phyloP scores from a whole-genome alignment of 352 stramenopile genomes.

The Saprolegnia parasitica region DNA sequence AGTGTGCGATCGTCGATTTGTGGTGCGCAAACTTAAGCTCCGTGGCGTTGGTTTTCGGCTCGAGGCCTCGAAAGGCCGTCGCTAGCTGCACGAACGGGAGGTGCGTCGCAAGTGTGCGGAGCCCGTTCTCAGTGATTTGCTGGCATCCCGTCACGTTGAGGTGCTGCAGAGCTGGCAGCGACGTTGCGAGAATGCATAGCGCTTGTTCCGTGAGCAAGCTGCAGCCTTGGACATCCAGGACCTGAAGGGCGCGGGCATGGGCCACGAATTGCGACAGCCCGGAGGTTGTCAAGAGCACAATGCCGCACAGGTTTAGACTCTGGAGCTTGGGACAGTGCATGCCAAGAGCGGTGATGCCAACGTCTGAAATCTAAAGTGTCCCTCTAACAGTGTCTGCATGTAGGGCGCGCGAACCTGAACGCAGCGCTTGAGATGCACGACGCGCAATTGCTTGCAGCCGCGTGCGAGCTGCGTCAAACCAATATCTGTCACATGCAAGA shows the following conservation, averaged over 20 bases:
- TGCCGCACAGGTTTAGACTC: conserved; percentile 57
- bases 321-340: conserved; percentile 45
- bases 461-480: conserved; percentile 46
- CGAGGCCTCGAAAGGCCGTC: conserved; percentile 50
- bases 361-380: conserved; percentile 39
- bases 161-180: conserved; percentile 52
- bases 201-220: conserved; percentile 65
- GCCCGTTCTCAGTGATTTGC: conserved; percentile 68
- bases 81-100: conserved; percentile 63
- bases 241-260: conserved; percentile 51
- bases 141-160: conserved; percentile 71
- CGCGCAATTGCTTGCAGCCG: conserved; percentile 47
- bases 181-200: conserved; percentile 46
- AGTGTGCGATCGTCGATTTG: conserved; percentile 66
- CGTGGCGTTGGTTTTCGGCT: conserved; percentile 46
- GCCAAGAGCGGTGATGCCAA: conserved; percentile 45
- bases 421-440: conserved; percentile 59
- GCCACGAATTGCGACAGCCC: conserved; percentile 48
- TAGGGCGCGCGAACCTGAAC: conserved; percentile 33
- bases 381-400: not conserved
- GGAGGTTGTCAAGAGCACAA: conserved; percentile 51
- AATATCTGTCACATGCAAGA: conserved; percentile 49
- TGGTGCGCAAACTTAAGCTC: conserved; percentile 68
- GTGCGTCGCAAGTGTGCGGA: conserved; percentile 59
- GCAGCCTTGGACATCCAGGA: conserved; percentile 65